Conservation (phyloP, 176 grass and related monocot species). For the Zizania latifolia region DNA sequence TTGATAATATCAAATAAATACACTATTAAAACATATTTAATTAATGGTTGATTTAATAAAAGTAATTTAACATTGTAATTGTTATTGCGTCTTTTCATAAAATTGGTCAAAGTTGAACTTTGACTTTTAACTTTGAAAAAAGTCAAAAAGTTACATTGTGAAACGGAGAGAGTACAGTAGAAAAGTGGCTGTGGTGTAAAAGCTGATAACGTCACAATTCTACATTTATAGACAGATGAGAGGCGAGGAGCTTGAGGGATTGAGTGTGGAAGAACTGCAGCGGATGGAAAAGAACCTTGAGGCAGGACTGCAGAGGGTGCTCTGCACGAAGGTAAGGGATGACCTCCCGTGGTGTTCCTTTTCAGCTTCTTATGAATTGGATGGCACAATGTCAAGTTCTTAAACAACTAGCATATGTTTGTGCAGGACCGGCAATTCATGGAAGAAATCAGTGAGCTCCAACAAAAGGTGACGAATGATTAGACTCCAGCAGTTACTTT, state of each 20-base stretch:
- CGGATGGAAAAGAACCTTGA: conserved; percentile 85
- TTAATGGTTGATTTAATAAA: too few relatives aligned
- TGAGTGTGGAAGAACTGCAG: conserved; percentile 66
- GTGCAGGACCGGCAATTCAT: conserved; percentile 64
- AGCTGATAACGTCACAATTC: background rate
- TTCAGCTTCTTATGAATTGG: conserved; percentile 1
- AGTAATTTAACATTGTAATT: too few relatives aligned
- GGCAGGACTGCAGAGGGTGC: conserved; percentile 57
- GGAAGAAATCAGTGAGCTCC: conserved; percentile 68
- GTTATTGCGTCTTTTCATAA: too few relatives aligned
- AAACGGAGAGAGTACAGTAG: too few relatives aligned
- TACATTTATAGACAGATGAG: conserved; percentile 66
- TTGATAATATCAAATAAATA: too few relatives aligned
- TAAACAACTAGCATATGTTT: background rate
- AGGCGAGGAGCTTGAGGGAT: conserved; percentile 76
- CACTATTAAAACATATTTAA: too few relatives aligned
- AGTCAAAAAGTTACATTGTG: too few relatives aligned
- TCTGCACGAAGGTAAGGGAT: conserved; percentile 73
- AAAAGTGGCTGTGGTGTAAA: background rate
- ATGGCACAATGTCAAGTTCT: conserved; percentile 4
- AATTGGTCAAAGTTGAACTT: too few relatives aligned
- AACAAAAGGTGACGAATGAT: conserved; percentile 56
- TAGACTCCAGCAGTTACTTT: background rate
- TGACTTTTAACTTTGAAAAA: too few relatives aligned
- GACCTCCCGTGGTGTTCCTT: background rate